Base-by-base conservation (phyloP, 441 rosid genomes). In the Populus hybrid region DNA sequence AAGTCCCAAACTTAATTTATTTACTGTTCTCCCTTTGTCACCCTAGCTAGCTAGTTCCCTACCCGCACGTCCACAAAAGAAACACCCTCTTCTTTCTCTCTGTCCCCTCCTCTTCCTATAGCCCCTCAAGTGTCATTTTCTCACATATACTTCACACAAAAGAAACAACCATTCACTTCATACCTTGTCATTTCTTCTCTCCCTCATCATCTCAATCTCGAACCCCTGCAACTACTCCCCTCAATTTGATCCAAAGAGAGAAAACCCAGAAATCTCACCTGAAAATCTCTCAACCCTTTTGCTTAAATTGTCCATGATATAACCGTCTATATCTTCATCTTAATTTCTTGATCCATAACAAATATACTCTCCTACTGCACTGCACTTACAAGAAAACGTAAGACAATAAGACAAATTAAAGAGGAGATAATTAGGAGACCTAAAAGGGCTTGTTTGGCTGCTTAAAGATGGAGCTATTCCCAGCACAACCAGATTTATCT, bases 401-500 rank as follows among this genome's bases (percentile, higher is more conserved):
- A 5, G 31, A 74, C 2, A 45, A 68, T 68, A 72, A 74, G 64
- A 77, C 67, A 29, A 35, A 11, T 29, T 42, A 31, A 69, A 64
- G 75, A 74, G 76, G 71, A 76, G 82, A 35, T 50, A 69, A 42
- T 31, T 11, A 35, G 38, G 28, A 50, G 61, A 78, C 63, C 33
- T n/a, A 20, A 45, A 20, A 8, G 69, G 79, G 23, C 20, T 66
- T 67, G 59, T 78, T 77, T 67, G 79, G 73, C 76, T 77, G 73
- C 21, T 79, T 11, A 68, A 80, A 38, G 66, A 95, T 95, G 99
- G 98, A 93, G 90, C 78, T 95, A 18, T 95, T 95, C 87, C 99
- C 98, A 72, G 97, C 97, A 67, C 99, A 95, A 63, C 99, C 97
- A 6, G 98, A 95, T 86, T 88, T 95, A 73, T 95, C 99, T 3